Evolutionary conservation across 108 stramenopile species (phyloP).

Genomic region (Phaeodactylum tricornutum): DNA sequence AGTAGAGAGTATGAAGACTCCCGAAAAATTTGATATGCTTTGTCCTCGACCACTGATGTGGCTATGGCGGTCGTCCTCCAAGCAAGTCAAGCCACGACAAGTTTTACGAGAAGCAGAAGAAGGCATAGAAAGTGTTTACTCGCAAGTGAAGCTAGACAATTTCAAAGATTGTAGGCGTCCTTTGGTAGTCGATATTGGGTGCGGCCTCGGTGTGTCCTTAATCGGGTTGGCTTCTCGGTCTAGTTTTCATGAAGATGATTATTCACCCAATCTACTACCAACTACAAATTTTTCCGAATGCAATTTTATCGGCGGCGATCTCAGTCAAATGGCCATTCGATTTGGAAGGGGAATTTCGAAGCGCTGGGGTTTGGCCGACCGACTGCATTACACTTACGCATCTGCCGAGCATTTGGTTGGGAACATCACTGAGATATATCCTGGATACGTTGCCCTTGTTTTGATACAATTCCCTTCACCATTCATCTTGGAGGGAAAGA

Average conservation of each 20-base stretch:
- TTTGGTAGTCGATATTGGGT: conserved; percentile 66
- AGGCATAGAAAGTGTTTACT: background rate
- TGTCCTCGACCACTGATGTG: conserved; percentile 40
- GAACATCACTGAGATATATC: conserved; percentile 30
- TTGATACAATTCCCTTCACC: conserved; percentile 75
- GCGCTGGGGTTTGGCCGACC: conserved; percentile 31
- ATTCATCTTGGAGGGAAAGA: conserved; percentile 21
- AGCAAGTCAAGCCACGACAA: conserved; percentile 17
- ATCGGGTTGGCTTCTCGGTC: conserved; percentile 34
- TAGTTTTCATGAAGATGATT: conserved; percentile 1
- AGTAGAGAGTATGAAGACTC: background rate
- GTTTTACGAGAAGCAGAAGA: background rate
- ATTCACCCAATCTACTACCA: background rate
- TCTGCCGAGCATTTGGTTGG: conserved; percentile 42
- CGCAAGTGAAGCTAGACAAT: background rate
- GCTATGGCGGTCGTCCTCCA: conserved; percentile 56
- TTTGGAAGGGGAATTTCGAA: conserved; percentile 39
- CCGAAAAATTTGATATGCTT: conserved; percentile 14
- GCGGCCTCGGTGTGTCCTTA: conserved; percentile 66
- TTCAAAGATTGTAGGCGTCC: too few species aligned
- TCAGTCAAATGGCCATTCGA: conserved; percentile 42
- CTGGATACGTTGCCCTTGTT: conserved; percentile 32
- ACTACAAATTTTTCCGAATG: conserved; percentile 4
- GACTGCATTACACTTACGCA: conserved; percentile 29
- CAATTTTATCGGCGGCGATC: conserved; percentile 68